A percentile compares a stretch with the other conserved stretches of the same genome.
These are phyloP conservation scores for Stygiomarasmius scandens DNA, from an alignment of 1,284 basidiomycete species.

Conservation along the genomic window DNA sequence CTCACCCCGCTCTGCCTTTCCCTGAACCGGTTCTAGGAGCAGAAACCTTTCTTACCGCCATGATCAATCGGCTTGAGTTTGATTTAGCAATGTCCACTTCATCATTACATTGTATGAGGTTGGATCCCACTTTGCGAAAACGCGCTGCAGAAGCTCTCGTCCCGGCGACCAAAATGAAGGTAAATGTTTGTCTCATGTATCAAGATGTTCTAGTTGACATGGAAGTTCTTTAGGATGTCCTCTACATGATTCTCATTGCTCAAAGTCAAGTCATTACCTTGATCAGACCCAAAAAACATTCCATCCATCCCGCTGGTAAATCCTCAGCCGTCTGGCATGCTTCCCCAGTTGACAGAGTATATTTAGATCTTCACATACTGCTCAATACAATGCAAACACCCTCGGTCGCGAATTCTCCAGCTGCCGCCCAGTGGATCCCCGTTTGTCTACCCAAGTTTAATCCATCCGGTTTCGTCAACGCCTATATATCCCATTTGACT, in stretches of 20 bases:
- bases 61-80: constrained; percentile 72
- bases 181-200: constrained; percentile 30
- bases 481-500: constrained; percentile 78
- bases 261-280: constrained; percentile 84
- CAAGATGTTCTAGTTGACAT: background rate
- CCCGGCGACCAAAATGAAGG: constrained; percentile 81
- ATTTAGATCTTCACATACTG: constrained; percentile 85
- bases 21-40: constrained; percentile 56
- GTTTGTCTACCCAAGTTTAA: constrained; percentile 97
- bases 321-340: constrained; percentile 1
- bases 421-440: constrained; percentile 89
- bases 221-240: constrained; percentile 65
- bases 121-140: constrained; percentile 71
- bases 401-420: constrained; percentile 70
- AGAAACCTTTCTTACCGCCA: constrained; percentile 76
- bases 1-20: constrained; percentile 3
- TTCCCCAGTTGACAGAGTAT: constrained; percentile 4
- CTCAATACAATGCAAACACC: constrained; percentile 79
- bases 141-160: constrained; percentile 77
- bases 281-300: constrained; percentile 89
- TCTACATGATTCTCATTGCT: constrained; percentile 88
- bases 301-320: constrained; percentile 89
- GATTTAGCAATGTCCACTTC: constrained; percentile 83
- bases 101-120: constrained; percentile 78
- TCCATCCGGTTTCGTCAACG: constrained; percentile 88